phyloP scores from a whole-genome alignment of 768 basidiomycete genomes.

The Suillus variegatus region DNA sequence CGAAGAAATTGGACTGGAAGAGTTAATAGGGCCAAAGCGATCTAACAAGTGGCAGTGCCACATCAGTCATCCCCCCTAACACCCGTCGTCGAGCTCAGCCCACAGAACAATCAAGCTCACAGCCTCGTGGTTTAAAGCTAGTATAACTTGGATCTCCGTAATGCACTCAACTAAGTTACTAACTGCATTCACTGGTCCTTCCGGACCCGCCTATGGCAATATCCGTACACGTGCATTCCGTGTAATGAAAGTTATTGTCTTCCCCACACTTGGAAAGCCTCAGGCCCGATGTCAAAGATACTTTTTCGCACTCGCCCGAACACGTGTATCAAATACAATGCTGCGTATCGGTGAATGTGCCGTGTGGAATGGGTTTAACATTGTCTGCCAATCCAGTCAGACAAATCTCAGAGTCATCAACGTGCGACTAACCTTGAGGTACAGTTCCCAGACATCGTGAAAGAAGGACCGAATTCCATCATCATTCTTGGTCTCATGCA shows the following conservation, averaged over 20 bases:
- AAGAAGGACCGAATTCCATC: constrained; percentile 95
- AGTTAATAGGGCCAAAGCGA: not conserved
- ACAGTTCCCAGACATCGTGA: constrained; percentile 94
- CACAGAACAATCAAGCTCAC: not conserved
- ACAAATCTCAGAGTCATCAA: not conserved
- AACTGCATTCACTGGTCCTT: not conserved
- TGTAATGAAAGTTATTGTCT: not conserved
- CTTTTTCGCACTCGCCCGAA: constrained; percentile 86
- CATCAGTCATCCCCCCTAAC: not conserved
- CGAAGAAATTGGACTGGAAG: constrained; percentile 2
- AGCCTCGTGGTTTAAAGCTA: not conserved
- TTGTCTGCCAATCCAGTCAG: constrained; percentile 50
- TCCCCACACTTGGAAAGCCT: not conserved
- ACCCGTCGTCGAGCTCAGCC: not conserved
- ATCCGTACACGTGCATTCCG: not conserved
- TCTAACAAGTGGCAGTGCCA: constrained; percentile 9
- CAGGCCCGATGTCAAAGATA: constrained; percentile 47
- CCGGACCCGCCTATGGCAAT: not conserved
- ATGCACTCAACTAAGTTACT: not conserved
- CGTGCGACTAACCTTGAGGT: constrained; percentile 75
- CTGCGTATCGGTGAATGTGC: constrained; percentile 84
- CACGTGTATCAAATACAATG: constrained; percentile 76
- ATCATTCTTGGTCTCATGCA: constrained; percentile 97
- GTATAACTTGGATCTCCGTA: not conserved
- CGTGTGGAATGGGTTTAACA: constrained; percentile 95